Base-by-base conservation (phyloP, 257 asterid species). In the Capsicum baccatum region DNA sequence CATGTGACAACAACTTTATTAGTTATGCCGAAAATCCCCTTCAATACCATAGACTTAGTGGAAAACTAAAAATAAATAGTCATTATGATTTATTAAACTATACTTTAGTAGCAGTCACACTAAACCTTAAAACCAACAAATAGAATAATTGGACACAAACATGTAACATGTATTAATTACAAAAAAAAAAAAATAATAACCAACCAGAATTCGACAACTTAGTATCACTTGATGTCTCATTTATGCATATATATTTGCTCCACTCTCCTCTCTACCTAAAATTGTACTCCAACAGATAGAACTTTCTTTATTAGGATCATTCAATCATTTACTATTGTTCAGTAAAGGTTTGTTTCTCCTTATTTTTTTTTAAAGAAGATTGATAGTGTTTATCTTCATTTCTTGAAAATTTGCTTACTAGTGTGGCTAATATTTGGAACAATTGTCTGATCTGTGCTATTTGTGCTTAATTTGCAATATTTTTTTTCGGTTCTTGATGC, bases 81-180 rank as follows among this genome's bases (percentile, higher is more conserved):
- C 37, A 44, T 50, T 44, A 21, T 71, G 16, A 47, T 9, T 47
- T 19, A 26, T 13, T 71, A 9, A 21, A 47, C 37, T 10, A 44
- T 17, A 47, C n/a, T 73, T 71, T 47, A 1, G 47, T 74, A 52
- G 50, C 26, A 78, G 50, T 15, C 80, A 78, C 64, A 78, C 9
- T 7, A 13, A 78, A 54, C 82, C 82, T 14, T 54, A 78, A 54
- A n/a, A 78, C 64, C 50, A 54, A 54, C 82, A 78, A 78, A 5
- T 54, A 33, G 50, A 54, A 54, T 78, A 54, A 54, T 0, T 52
- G 33, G 47, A 14, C 8, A 54, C 48, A 54, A 33, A 54, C 66
- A 78, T 78, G 26, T 33, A 78, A 78, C 82, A 54, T 76, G 81
- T 50, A 78, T 14, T 33, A 13, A 26, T 26, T 26, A 26, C 33